A percentile compares a stretch with the other conserved stretches of the same genome.
Conservation (phyloP, 1,284 basidiomycete genomes). For the Leccinum pachyderme region DNA sequence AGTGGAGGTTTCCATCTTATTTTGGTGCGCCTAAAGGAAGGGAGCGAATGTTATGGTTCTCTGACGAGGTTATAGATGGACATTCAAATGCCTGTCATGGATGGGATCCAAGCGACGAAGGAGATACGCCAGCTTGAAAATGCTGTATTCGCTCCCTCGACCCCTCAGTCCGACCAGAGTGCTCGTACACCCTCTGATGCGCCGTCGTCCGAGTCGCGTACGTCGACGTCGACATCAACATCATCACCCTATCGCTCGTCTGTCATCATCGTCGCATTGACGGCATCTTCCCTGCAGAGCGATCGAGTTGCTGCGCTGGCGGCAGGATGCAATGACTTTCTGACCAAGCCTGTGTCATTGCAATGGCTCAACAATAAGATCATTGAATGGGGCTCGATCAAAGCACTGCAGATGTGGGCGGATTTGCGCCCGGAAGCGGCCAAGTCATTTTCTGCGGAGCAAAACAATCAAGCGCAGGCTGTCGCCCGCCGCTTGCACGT, state of each 20-base stretch:
- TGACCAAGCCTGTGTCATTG: constrained; percentile 95
- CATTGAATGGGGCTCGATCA: constrained; percentile 95
- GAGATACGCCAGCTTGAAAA: constrained; percentile 91
- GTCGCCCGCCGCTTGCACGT: constrained; percentile 70
- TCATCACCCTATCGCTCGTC: constrained; percentile 83
- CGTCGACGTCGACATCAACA: constrained; percentile 47
- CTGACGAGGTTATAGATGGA: constrained; percentile 76
- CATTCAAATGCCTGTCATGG: constrained; percentile 99
- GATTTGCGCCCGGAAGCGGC: constrained; percentile 67
- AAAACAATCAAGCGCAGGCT: constrained; percentile 60
- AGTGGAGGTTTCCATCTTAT: constrained; percentile 95
- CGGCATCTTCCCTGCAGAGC: constrained; percentile 88
- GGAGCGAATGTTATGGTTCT: background rate
- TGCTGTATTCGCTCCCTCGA: constrained; percentile 70
- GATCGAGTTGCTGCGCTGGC: constrained; percentile 96
- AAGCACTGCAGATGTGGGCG: constrained; percentile 86
- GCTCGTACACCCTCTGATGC: constrained; percentile 51
- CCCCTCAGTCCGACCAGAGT: constrained; percentile 55
- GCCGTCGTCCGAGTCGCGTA: constrained; percentile 43
- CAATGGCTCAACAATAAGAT: constrained; percentile 98
- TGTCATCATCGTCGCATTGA: constrained; percentile 98
- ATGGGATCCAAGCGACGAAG: constrained; percentile 96
- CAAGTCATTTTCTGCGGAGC: constrained; percentile 51
- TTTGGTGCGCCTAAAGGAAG: constrained; percentile 54
- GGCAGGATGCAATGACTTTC: constrained; percentile 98